phyloP scores from a whole-genome alignment of 306 rosid species.

The Prinsepia uniflora region DNA sequence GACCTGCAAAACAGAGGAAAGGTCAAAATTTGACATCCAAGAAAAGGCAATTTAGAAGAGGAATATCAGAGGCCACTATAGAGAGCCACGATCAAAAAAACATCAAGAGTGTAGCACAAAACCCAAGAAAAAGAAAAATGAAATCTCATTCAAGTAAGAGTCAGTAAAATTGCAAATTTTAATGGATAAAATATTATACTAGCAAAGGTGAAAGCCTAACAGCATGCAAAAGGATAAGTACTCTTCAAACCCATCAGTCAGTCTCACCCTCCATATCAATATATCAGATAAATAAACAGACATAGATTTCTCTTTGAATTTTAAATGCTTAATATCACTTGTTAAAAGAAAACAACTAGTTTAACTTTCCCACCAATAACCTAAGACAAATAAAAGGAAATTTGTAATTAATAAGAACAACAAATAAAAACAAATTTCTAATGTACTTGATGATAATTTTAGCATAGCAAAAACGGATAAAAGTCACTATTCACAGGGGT shows the following conservation, averaged over 20 bases:
- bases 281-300: not conserved
- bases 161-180: not conserved
- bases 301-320: not conserved
- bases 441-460: not conserved
- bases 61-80: not conserved
- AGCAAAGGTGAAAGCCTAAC: not conserved
- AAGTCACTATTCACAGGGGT: not conserved
- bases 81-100: not conserved
- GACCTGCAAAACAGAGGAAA: slow-evolving; percentile 45
- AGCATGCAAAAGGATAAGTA: not conserved
- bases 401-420: not conserved
- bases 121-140: not conserved
- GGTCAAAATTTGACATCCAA: slow-evolving; percentile 19
- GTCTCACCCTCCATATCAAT: not conserved
- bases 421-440: not conserved
- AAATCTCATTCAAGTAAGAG: slow-evolving; percentile 9
- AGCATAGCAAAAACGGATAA: not conserved
- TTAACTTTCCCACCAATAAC: not conserved
- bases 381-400: not conserved
- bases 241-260: not conserved
- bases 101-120: not conserved
- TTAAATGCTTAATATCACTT: not conserved
- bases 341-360: not conserved
- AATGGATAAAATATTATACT: not conserved
- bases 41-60: not conserved